These are phyloP conservation scores for Clarireedia paspali DNA, from an alignment of 2,329 filamentous ascomycete genomes.

Conservation along the genomic window DNA sequence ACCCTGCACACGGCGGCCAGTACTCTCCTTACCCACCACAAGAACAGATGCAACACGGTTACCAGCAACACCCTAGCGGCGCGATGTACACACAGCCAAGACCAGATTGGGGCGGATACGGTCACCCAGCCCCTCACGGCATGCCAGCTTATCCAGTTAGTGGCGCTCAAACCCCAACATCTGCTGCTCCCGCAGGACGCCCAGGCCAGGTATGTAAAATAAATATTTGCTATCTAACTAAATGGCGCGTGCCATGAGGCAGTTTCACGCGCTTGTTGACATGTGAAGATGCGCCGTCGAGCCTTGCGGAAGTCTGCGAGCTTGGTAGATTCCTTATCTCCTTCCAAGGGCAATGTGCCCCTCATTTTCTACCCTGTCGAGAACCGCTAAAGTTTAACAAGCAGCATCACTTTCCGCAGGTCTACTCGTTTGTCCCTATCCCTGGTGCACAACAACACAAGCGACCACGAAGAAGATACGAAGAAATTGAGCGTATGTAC, in stretches of 20 bases:
- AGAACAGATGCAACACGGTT: slow-evolving; percentile 79
- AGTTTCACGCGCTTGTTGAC: too few species aligned
- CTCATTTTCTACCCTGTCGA: background rate
- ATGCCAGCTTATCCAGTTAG: slow-evolving; percentile 20
- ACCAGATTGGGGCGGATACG: slow-evolving; percentile 68
- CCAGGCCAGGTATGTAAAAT: slow-evolving; percentile 49
- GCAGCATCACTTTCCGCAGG: slow-evolving; percentile 55
- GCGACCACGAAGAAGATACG: slow-evolving; percentile 83
- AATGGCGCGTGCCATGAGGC: too few species aligned
- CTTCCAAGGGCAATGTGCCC: too few species aligned
- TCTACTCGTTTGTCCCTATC: slow-evolving; percentile 97
- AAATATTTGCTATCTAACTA: background rate
- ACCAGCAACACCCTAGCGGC: slow-evolving; percentile 50
- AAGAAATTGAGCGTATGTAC: slow-evolving; percentile 99
- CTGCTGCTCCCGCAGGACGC: slow-evolving; percentile 44
- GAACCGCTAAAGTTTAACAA: slow-evolving; percentile 17
- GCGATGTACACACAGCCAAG: slow-evolving; percentile 62
- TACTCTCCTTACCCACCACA: slow-evolving; percentile 84
- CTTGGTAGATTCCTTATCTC: too few species aligned
- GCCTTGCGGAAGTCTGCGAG: too few species aligned
- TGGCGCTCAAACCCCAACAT: slow-evolving; percentile 39
- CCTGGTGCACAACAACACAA: slow-evolving; percentile 97
- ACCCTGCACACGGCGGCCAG: slow-evolving; percentile 61
- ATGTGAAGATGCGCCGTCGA: too few species aligned
- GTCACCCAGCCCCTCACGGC: slow-evolving; percentile 28